These are phyloP conservation scores for Haematococcus sp. DNA, from an alignment of 139 green algal species.

Conservation along the genomic window DNA sequence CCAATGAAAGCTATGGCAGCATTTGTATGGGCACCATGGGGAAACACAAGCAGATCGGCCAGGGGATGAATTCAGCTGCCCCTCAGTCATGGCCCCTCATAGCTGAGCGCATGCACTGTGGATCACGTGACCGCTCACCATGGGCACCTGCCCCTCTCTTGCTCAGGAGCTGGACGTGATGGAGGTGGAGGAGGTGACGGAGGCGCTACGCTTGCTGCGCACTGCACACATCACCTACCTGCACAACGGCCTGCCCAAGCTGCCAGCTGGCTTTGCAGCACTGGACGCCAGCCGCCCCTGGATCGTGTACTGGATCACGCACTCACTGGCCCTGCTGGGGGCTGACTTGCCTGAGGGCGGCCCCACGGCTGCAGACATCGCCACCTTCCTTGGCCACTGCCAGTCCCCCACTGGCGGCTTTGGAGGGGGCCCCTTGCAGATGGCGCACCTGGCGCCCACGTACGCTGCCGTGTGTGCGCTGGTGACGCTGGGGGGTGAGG, in stretches of 20 bases:
- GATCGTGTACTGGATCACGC: slow-evolving; percentile 91
- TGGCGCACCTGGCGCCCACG: slow-evolving; percentile 91
- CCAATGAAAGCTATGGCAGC: neutral
- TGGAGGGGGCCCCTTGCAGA: slow-evolving; percentile 84
- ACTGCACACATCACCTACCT: slow-evolving; percentile 62
- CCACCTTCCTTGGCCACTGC: slow-evolving; percentile 68
- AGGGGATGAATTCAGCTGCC: neutral
- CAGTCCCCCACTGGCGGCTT: slow-evolving; percentile 83
- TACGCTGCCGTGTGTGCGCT: slow-evolving; percentile 88
- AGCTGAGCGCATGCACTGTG: no score
- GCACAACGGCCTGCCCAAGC: slow-evolving; percentile 48
- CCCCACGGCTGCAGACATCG: slow-evolving; percentile 39
- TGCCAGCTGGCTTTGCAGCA: slow-evolving; percentile 52
- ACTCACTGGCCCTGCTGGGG: slow-evolving; percentile 83
- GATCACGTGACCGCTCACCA: neutral
- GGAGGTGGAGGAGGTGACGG: slow-evolving; percentile 1
- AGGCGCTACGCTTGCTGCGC: slow-evolving; percentile 50
- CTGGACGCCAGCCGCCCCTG: slow-evolving; percentile 86
- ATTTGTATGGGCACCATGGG: neutral
- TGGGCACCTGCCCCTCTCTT: slow-evolving; percentile 1
- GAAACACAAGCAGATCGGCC: neutral
- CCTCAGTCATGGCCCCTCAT: no score
- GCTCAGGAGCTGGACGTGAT: slow-evolving; percentile 21
- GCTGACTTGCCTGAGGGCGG: slow-evolving; percentile 18
- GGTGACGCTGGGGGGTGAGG: slow-evolving; percentile 73